Base-by-base conservation (phyloP, 75 land plant species). In the Cunninghamia lanceolata region DNA sequence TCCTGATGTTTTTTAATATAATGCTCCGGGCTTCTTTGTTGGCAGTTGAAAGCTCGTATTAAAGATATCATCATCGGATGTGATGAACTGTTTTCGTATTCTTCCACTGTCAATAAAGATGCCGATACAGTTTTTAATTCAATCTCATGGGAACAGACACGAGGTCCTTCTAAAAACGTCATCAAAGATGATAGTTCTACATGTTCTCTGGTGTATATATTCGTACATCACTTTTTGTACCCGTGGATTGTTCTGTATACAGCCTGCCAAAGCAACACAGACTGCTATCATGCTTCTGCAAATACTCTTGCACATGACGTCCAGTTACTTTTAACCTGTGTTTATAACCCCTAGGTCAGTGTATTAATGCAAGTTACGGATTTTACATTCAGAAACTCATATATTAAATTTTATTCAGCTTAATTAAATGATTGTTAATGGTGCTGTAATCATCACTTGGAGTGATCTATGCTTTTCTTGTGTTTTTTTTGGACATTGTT, bases 1-100 rank as follows among this genome's bases (percentile, higher is more conserved):
- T 78, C 98, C 97, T 11, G 98, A 96, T 88, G 90, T 95, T 9
- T 95, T 96, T 82, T 96, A 87, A n/a, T 21, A 15, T 30, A 14
- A 53, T 19, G 38, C 28, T 35, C 3, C 38, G 30, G 70, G 19
- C 35, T n/a, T 34, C 43, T 83, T 54, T 83, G 1, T 9, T 30
- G 84, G 70, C 40, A 52, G 43, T 53, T 32, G 25, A n/a, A 38
- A 45, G 17, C 46, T 80, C 10, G 1, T 11, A 19, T 28, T 43
- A 25, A 80, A 25, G 32, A 11, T 4, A 45, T 45, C 50, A 80
- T 32, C 34, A 45, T 80, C 16, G 13, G 52, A 45, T 45, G n/a
- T 6, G 28, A 32, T 77, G 8, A 45, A 43, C 30, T 40, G 50
- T 15, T 32, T 73, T 32, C 10, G 11, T 80, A 45, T 80, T 43